Evolutionary conservation across 768 basidiomycete species (phyloP).

Genomic region (Russula emetica): DNA sequence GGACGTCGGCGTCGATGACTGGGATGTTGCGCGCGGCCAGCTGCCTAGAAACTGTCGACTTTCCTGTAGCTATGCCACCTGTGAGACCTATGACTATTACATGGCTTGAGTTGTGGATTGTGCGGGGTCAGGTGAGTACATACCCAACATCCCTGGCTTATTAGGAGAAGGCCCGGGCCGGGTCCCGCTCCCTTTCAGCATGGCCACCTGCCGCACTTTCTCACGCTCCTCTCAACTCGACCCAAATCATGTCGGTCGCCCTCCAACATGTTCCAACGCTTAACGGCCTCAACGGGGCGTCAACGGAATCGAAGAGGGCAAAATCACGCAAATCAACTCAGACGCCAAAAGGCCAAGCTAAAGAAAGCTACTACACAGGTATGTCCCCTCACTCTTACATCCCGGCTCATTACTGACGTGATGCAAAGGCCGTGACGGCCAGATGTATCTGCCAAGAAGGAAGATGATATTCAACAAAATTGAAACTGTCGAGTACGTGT

Average conservation of each 20-base stretch:
- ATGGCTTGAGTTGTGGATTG: neutral
- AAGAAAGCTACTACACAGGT: conserved; percentile 52
- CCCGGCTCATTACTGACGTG: neutral
- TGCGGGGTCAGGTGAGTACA: neutral
- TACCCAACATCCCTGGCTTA: conserved; percentile 12
- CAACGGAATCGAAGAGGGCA: conserved; percentile 42
- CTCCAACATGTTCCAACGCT: conserved; percentile 28
- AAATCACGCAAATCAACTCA: conserved; percentile 86
- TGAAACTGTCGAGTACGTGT: conserved; percentile 76
- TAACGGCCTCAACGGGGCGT: conserved; percentile 36
- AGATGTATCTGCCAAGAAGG: conserved; percentile 36
- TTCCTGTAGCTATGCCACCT: conserved; percentile 94
- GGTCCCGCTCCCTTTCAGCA: neutral
- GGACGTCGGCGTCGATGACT: conserved; percentile 88
- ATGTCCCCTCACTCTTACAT: conserved; percentile 27
- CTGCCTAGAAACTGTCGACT: conserved; percentile 83
- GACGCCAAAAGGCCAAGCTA: conserved; percentile 74
- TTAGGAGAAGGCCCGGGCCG: neutral
- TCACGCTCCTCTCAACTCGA: neutral
- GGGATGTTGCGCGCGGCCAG: conserved; percentile 64
- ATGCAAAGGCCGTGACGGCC: conserved; percentile 36
- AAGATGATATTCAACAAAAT: conserved; percentile 34
- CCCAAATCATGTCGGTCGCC: conserved; percentile 32
- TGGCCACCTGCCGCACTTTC: neutral
- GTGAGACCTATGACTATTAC: conserved; percentile 96